Conservation (phyloP, 495 filamentous ascomycete species). For the Penicillium goetzii region DNA sequence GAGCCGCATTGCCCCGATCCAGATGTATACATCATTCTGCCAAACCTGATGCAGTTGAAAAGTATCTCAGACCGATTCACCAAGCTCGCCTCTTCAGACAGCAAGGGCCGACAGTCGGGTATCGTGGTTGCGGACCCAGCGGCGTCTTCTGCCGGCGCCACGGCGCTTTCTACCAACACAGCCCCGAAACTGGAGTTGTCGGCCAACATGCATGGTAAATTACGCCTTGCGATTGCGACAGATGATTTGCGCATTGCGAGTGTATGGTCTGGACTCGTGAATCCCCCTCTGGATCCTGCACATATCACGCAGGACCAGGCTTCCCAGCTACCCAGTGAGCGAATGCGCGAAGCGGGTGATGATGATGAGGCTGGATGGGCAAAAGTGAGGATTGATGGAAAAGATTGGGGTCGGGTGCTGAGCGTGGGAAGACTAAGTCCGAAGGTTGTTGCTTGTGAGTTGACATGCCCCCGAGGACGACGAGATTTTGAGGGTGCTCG, state of each 20-base stretch:
- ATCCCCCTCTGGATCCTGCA: constrained; percentile 78
- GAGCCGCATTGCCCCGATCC: constrained; percentile 90
- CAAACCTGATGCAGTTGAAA: constrained; percentile 80
- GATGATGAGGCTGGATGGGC: constrained; percentile 75
- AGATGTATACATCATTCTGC: constrained; percentile 91
- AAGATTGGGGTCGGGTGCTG: constrained; percentile 87
- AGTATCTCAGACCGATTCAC: constrained; percentile 93
- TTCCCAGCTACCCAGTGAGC: constrained; percentile 72
- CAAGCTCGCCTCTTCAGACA: constrained; percentile 61
- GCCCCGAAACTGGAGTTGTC: constrained; percentile 74
- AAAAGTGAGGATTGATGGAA: constrained; percentile 84
- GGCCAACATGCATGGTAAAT: constrained; percentile 89
- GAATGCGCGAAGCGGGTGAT: constrained; percentile 57
- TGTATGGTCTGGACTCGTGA: constrained; percentile 78
- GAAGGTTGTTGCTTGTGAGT: constrained; percentile 84
- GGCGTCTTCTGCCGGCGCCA: constrained; percentile 17
- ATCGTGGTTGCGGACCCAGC: constrained; percentile 23
- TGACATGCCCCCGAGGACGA: not conserved
- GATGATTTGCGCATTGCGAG: constrained; percentile 81
- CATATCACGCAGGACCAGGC: constrained; percentile 67
- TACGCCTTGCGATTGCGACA: constrained; percentile 74
- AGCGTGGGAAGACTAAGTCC: constrained; percentile 88
- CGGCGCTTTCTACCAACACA: constrained; percentile 29
- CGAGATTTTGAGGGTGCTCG: not conserved
- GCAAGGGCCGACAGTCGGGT: constrained; percentile 25